Conservation (phyloP, 495 filamentous ascomycete species). For the Hypoxylon fragiforme region DNA sequence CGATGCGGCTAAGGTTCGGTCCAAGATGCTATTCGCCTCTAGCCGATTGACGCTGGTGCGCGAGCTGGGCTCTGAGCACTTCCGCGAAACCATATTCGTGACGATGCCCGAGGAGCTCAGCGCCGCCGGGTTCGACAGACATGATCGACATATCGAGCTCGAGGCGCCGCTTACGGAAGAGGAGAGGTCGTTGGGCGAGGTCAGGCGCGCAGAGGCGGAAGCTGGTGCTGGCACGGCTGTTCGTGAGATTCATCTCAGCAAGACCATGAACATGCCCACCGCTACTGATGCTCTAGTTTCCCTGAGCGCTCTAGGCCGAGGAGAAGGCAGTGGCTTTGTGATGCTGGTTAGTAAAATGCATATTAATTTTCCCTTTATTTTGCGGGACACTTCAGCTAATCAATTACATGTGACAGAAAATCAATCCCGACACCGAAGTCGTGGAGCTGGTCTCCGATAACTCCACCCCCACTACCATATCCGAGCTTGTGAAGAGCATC, state of each 20-base stretch:
- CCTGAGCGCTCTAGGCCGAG: constrained; percentile 57
- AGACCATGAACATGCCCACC: constrained; percentile 66
- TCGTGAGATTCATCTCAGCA: constrained; percentile 61
- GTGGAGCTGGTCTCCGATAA: constrained; percentile 68
- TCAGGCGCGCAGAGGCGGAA: constrained; percentile 79
- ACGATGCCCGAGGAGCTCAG: constrained; percentile 74
- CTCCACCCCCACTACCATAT: constrained; percentile 47
- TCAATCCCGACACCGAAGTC: constrained; percentile 77
- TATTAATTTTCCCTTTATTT: no score
- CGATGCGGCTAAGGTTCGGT: constrained; percentile 82
- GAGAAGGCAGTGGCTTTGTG: constrained; percentile 63
- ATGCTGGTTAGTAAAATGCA: constrained; percentile 85
- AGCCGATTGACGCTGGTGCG: constrained; percentile 81
- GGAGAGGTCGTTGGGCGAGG: constrained; percentile 75
- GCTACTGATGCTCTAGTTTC: constrained; percentile 69
- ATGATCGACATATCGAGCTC: constrained; percentile 68
- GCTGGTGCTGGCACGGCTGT: constrained; percentile 70
- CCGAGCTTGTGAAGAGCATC: constrained; percentile 64
- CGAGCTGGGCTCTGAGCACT: constrained; percentile 88
- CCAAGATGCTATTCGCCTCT: constrained; percentile 94
- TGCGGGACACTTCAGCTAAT: no score
- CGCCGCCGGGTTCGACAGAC: constrained; percentile 71
- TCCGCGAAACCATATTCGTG: constrained; percentile 74
- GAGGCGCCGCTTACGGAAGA: constrained; percentile 84
- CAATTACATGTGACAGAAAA: constrained; percentile 55